phyloP scores from a whole-genome alignment of 2,329 filamentous ascomycete genomes.

The Ilyonectria mors-panacis region DNA sequence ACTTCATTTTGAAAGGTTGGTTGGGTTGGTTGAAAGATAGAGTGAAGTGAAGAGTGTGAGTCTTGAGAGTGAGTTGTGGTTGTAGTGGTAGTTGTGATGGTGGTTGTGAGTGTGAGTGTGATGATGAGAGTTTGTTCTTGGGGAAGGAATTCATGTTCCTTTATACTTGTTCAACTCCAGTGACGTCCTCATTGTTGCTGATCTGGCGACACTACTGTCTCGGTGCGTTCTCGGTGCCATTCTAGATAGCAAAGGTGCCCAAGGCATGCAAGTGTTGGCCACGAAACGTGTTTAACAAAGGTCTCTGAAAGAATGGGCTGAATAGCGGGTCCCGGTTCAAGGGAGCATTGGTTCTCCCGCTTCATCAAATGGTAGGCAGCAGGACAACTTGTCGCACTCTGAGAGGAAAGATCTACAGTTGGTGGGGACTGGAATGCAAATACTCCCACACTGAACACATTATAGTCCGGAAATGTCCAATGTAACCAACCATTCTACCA shows the following conservation, averaged over 20 bases:
- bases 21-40: neutral
- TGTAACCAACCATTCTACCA: no score
- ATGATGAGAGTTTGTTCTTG: neutral
- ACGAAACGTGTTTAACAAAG: neutral
- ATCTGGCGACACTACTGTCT: neutral
- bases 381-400: no score
- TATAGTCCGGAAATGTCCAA: no score
- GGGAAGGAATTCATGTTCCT: constrained; percentile 6
- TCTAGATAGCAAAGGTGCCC: neutral
- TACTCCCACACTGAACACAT: no score
- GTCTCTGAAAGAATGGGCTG: no score
- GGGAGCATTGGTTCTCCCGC: no score
- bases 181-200: neutral
- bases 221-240: neutral
- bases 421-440: no score
- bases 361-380: no score
- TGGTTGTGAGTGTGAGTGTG: neutral
- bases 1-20: constrained; percentile 23
- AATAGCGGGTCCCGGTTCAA: no score
- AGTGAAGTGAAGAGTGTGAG: constrained; percentile 2
- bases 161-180: neutral
- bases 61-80: neutral
- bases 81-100: neutral
- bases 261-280: neutral
- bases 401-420: no score